A percentile compares a stretch with the other conserved stretches of the same genome.
phyloP scores from a whole-genome alignment of 2,329 filamentous ascomycete species.

The Rutstroemia sp. region DNA sequence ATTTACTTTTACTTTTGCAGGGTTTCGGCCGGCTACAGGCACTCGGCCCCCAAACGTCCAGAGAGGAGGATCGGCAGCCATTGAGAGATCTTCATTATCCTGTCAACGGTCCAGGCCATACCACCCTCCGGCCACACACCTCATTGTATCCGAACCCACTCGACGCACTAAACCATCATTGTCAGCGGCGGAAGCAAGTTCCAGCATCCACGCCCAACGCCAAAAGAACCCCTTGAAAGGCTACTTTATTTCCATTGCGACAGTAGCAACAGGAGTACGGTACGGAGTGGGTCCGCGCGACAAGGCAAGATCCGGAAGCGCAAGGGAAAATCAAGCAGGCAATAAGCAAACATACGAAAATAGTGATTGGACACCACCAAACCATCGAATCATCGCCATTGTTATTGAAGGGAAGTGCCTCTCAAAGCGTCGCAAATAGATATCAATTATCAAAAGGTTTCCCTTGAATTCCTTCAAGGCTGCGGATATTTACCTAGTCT shows the following conservation, averaged over 20 bases:
- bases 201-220: conserved; percentile 6
- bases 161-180: conserved; percentile 3
- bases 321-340: neutral
- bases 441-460: neutral
- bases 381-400: neutral
- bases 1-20: neutral
- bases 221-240: conserved; percentile 2
- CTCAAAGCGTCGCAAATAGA: neutral
- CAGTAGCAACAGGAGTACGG: neutral
- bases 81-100: neutral
- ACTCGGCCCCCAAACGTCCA: neutral
- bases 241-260: neutral
- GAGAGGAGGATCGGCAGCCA: conserved; percentile 1
- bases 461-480: neutral
- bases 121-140: neutral
- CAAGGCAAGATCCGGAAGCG: neutral
- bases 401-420: neutral
- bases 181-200: conserved; percentile 5
- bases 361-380: neutral
- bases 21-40: neutral
- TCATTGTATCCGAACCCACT: neutral
- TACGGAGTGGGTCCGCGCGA: conserved; percentile 2
- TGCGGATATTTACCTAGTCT: neutral
- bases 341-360: conserved; percentile 3
- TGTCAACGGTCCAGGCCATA: neutral